Evolutionary conservation across 805 yeast species (phyloP), one percentile per base, ranked within the genome.

Genomic region (Ogataea allantospora): DNA sequence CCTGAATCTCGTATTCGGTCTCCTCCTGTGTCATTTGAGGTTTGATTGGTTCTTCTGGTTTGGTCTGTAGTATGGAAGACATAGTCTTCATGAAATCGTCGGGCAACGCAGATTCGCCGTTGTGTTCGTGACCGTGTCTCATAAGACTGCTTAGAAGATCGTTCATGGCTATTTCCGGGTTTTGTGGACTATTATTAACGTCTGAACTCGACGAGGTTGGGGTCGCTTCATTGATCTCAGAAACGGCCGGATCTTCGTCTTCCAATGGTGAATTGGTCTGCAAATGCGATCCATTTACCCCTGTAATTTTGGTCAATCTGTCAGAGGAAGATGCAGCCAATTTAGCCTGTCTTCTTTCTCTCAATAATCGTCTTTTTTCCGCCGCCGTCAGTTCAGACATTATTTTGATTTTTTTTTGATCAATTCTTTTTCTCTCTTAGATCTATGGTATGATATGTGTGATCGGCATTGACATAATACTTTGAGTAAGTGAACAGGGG

Each of bases 271-370:
- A 59, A 11, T 56, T 62, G 3, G 67, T 47, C 5, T 65, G 55
- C 35, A 68, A 44, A 15, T 54, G 58, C 27, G 72, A 63, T 30
- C 60, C 60, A 17, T 60, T 57, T 14, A 61, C 54, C 2, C 73
- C 73, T 2, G 73, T 62, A 38, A 72, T 72, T 39, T 68, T 70
- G 44, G 71, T 75, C 50, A 81, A 58, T 43, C 88, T 63, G 14
- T 66, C 66, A 3, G 75, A 53, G 14, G 79, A 82, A 30, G 71
- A 72, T 6, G 48, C 42, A 4, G 81, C 80, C 66, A 80, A 69
- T 54, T 78, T 80, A 44, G 83, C 80, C 29, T 75, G 80, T 53
- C 88, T 70, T 54, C 83, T 70, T 53, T 81, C 85, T 41, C 85
- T 68, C 30, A 80, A 58, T 15, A 78, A 49, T 37, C 66, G 66